Base-by-base conservation (phyloP, 257 asterid species). In the Verbena officinalis region DNA sequence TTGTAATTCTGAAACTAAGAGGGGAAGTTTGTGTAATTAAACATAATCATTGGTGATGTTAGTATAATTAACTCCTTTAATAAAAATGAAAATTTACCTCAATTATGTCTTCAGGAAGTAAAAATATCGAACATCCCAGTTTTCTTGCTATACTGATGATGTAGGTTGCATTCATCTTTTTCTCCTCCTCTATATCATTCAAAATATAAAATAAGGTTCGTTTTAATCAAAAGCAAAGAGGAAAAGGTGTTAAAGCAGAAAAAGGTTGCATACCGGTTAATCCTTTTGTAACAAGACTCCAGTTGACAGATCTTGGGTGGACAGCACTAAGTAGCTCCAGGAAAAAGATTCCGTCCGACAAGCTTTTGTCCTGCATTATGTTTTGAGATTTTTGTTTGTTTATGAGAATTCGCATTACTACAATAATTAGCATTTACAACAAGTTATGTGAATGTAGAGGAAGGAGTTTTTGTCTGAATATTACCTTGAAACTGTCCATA, bases 271-370 rank as follows among this genome's bases (percentile, higher is more conserved):
- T 80, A 90, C 99, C 97, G 46, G 61, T 90, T 64, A 48, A 73
- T 76, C 99, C 99, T 81, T 86, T 90, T 39, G 99, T 90, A 15
- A 94, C 99, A 62, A 94, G 90, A 76, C 95, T 86, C 99, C 99
- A 94, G 77, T 94, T 90, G 77, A 94, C 97, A 52, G 95, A 88
- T 81, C 95, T 90, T 57, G 96, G 97, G 15, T 82, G 95, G 76
- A 94, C 96, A 10, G 95, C 96, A 58, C 97, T 90, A 27, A 94
- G 95, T 72, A 94, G 84, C 86, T 94, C 99, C 0, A 94, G 89
- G 89, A 87, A 90, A 81, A 94, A 94, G 62, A 78, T 75, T 42
- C 97, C 96, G 64, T 77, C 79, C 11, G 97, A 88, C 82, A 94
- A 83, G 69, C 84, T 83, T 82, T 78, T 90, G 68, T 94, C 99